Evolutionary conservation across 2,329 filamentous ascomycete genomes (phyloP).

Genomic region (Pleomassaria siparia): DNA sequence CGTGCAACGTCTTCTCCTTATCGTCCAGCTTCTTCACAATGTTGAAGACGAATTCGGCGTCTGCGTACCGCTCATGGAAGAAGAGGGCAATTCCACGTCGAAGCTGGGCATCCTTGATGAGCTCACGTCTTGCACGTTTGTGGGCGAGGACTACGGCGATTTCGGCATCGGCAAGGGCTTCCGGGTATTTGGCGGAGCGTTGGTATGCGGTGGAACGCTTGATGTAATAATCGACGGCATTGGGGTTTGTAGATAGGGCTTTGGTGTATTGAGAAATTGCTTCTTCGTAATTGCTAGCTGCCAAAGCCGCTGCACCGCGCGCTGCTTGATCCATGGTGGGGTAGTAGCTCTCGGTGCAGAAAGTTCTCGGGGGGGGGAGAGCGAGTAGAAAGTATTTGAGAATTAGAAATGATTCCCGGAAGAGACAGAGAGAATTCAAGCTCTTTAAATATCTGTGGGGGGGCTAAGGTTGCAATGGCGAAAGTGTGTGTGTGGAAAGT

Average conservation of each 20-base stretch:
- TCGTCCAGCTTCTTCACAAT: constrained; percentile 55
- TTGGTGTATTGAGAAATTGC: constrained; percentile 67
- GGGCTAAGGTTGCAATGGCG: neutral
- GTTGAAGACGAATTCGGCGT: constrained; percentile 72
- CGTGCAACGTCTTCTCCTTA: constrained; percentile 55
- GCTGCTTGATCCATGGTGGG: constrained; percentile 55
- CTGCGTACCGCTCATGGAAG: constrained; percentile 69
- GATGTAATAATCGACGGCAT: constrained; percentile 76
- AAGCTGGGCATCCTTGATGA: constrained; percentile 80
- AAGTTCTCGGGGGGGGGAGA: neutral
- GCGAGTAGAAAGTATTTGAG: neutral
- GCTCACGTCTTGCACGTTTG: constrained; percentile 70
- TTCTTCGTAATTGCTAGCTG: constrained; percentile 62
- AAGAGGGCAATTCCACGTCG: constrained; percentile 75
- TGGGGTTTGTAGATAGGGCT: constrained; percentile 66
- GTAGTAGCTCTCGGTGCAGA: constrained; percentile 6
- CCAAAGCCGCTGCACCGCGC: constrained; percentile 63
- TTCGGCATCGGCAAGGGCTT: constrained; percentile 53
- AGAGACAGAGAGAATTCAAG: neutral
- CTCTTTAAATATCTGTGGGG: neutral
- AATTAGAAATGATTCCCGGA: too few species aligned
- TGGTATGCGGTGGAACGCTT: constrained; percentile 79
- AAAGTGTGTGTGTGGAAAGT: neutral
- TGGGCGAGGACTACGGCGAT: constrained; percentile 64
- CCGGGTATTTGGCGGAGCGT: constrained; percentile 54